Percentiles rank a stretch among this genome's conserved stretches.
Conservation (phyloP, 345 rosid genomes). For the Trapa bicornis region DNA sequence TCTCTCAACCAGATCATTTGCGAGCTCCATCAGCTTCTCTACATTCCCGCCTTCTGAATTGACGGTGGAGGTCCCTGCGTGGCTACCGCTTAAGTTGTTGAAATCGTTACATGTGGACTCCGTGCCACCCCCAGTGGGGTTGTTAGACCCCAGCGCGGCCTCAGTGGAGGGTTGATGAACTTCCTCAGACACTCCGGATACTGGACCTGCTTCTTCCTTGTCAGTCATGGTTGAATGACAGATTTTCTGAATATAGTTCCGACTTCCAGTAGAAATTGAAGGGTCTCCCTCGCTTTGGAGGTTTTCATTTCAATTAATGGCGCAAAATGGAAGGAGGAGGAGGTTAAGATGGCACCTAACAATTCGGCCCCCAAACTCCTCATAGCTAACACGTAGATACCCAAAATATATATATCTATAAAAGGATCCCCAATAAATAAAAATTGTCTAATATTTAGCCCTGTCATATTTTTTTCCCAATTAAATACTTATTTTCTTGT, state of each 20-base stretch:
- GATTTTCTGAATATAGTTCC: background rate
- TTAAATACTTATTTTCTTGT: too few species aligned
- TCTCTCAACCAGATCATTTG: slow-evolving; percentile 50
- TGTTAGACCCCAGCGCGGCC: slow-evolving; percentile 28
- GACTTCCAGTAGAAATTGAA: background rate
- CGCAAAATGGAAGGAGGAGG: background rate
- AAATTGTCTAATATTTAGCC: too few species aligned
- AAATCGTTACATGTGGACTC: slow-evolving; percentile 51
- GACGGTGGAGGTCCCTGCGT: slow-evolving; percentile 32
- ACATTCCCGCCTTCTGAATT: slow-evolving; percentile 17
- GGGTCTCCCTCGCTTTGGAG: slow-evolving; percentile 8
- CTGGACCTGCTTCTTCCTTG: slow-evolving; percentile 17
- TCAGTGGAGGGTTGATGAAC: slow-evolving; percentile 28
- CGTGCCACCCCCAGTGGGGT: slow-evolving; percentile 29
- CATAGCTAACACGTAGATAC: too few species aligned
- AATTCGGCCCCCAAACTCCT: too few species aligned
- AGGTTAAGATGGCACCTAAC: background rate
- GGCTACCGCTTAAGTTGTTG: slow-evolving; percentile 7
- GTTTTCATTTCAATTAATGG: slow-evolving; percentile 3
- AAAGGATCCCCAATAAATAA: too few species aligned
- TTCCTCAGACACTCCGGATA: slow-evolving; percentile 14
- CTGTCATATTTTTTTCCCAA: too few species aligned
- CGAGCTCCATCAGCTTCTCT: slow-evolving; percentile 41
- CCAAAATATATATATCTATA: too few species aligned
- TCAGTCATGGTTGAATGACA: slow-evolving; percentile 23